A percentile compares a stretch with the other conserved stretches of the same genome.
phyloP scores from a whole-genome alignment of 768 basidiomycete species.

The Chlorophyllum brunneum region DNA sequence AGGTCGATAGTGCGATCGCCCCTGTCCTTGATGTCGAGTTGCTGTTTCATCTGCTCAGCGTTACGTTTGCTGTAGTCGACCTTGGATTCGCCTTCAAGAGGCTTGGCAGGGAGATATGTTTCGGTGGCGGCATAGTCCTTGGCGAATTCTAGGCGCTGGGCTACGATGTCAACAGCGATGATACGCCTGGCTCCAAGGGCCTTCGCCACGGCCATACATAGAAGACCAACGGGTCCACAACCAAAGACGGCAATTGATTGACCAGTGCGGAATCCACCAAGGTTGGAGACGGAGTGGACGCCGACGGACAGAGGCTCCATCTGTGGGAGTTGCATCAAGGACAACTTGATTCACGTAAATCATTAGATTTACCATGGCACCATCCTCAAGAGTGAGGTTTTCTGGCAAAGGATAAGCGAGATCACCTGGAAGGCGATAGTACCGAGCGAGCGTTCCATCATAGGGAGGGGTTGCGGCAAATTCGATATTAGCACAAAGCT shows the following conservation, averaged over 20 bases:
- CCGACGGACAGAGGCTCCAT: slow-evolving; percentile 95
- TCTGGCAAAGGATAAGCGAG: slow-evolving; percentile 81
- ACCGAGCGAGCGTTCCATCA: slow-evolving; percentile 85
- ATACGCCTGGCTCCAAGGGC: slow-evolving; percentile 84
- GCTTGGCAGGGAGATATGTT: slow-evolving; percentile 56
- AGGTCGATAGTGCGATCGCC: slow-evolving; percentile 76
- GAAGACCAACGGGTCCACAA: slow-evolving; percentile 82
- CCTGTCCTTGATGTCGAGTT: slow-evolving; percentile 65
- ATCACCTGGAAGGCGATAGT: slow-evolving; percentile 84
- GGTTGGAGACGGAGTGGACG: slow-evolving; percentile 79
- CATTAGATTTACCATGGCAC: slow-evolving; percentile 71
- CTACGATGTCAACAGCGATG: slow-evolving; percentile 79
- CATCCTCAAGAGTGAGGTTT: slow-evolving; percentile 87
- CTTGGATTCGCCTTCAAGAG: slow-evolving; percentile 61
- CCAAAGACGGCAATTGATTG: slow-evolving; percentile 85
- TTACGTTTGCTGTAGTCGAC: slow-evolving; percentile 71
- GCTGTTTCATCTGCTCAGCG: slow-evolving; percentile 58
- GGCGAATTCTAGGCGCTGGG: slow-evolving; percentile 80
- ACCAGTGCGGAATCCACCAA: slow-evolving; percentile 68
- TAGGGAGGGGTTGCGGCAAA: slow-evolving; percentile 94
- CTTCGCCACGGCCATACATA: slow-evolving; percentile 95
- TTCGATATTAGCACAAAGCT: slow-evolving; percentile 83
- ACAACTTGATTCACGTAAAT: not conserved
- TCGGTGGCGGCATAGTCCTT: slow-evolving; percentile 82
- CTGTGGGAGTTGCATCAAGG: slow-evolving; percentile 30